Conservation (phyloP, 1,284 basidiomycete genomes). For the Rhodotorula sp. region DNA sequence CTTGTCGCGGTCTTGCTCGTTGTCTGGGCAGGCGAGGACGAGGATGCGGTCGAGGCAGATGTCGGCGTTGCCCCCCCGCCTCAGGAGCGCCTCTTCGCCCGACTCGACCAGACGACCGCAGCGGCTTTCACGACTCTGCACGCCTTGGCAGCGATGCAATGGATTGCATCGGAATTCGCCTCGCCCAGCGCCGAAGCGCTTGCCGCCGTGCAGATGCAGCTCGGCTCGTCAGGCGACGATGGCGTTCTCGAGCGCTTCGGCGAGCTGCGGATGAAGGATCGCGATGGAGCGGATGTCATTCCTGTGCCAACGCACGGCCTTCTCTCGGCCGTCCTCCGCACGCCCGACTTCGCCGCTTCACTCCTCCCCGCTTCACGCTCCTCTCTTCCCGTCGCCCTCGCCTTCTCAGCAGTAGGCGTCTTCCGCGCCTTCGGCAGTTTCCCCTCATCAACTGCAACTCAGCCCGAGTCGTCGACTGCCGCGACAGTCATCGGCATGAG, state of each 20-base stretch:
- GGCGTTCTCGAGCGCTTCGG: slow-evolving; percentile 51
- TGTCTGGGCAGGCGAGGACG: slow-evolving; percentile 41
- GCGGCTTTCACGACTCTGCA: slow-evolving; percentile 47
- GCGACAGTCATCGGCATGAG: slow-evolving; percentile 60
- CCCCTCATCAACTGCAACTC: slow-evolving; percentile 51
- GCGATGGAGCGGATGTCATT: neutral
- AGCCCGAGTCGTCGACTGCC: neutral
- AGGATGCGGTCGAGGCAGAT: slow-evolving; percentile 35
- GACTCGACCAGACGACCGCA: slow-evolving; percentile 37
- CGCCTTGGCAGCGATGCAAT: slow-evolving; percentile 46
- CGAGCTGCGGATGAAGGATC: slow-evolving; percentile 48
- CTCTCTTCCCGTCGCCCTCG: slow-evolving; percentile 24
- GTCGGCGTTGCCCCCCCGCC: neutral
- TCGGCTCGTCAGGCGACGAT: slow-evolving; percentile 37
- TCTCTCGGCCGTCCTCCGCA: slow-evolving; percentile 24
- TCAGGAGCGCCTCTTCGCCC: slow-evolving; percentile 43
- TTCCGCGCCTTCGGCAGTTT: slow-evolving; percentile 52
- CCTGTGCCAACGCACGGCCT: slow-evolving; percentile 27
- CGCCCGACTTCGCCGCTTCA: slow-evolving; percentile 1
- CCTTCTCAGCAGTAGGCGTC: slow-evolving; percentile 23
- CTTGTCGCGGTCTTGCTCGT: slow-evolving; percentile 48
- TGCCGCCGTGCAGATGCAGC: neutral
- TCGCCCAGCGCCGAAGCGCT: slow-evolving; percentile 36
- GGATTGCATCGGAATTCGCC: slow-evolving; percentile 46
- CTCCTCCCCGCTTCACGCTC: slow-evolving; percentile 11